phyloP scores from a whole-genome alignment of 768 basidiomycete species.

The Termitomyces sp. region DNA sequence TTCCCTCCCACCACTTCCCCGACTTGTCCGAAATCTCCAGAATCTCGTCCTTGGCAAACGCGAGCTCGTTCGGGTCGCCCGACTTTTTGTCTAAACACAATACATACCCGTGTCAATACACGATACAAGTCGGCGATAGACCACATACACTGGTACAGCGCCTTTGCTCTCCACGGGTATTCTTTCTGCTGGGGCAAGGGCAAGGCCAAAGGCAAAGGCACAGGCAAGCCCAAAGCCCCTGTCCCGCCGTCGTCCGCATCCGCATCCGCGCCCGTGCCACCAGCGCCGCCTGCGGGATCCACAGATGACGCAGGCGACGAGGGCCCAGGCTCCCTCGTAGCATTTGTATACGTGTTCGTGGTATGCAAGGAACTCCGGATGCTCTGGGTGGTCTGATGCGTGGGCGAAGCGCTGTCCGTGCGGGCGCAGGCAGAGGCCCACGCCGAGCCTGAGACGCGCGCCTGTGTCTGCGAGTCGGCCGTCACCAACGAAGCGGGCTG shows the following conservation, averaged over 20 bases:
- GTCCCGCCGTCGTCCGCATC: constrained; percentile 1
- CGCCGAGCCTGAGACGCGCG: no score
- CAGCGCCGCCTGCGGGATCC: not conserved
- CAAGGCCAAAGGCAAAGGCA: not conserved
- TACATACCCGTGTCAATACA: no score
- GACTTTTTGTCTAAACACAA: constrained; percentile 69
- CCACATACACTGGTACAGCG: no score
- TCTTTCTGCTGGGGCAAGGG: no score
- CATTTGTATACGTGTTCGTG: not conserved
- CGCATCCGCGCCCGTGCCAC: not conserved
- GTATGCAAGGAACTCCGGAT: not conserved
- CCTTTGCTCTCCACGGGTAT: no score
- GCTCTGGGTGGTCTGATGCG: not conserved
- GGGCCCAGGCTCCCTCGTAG: not conserved
- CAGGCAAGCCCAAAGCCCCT: constrained; percentile 11
- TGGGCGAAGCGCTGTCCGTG: not conserved
- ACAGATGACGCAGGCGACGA: not conserved
- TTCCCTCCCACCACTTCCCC: constrained; percentile 88
- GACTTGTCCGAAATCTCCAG: constrained; percentile 73
- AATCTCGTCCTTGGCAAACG: constrained; percentile 80
- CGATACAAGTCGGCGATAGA: no score
- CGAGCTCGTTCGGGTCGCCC: constrained; percentile 76
- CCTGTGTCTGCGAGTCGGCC: not conserved
- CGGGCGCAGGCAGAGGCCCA: not conserved
- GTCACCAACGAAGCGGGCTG: not conserved